A percentile compares a stretch with the other conserved stretches of the same genome.
Conservation (phyloP, 1,139 yeast species). For the Suhomyces yuchorum region DNA sequence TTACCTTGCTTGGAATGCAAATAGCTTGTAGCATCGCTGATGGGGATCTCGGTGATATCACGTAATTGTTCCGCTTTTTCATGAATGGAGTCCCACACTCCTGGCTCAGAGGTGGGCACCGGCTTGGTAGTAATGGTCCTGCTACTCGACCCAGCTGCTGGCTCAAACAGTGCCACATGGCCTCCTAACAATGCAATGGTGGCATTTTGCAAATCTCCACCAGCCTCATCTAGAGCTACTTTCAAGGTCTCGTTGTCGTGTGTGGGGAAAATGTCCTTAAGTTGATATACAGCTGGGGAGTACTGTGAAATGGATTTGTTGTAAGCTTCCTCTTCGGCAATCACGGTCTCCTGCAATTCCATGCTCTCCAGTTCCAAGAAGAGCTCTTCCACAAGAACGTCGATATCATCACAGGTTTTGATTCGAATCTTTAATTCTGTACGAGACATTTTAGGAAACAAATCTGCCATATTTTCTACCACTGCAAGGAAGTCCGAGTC, state of each 20-base stretch:
- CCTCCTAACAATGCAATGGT: slow-evolving; percentile 17
- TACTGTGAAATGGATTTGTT: slow-evolving; percentile 5
- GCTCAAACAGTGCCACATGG: slow-evolving; percentile 4
- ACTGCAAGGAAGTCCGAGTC: slow-evolving; percentile 19
- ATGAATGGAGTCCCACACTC: slow-evolving; percentile 14
- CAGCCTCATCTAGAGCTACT: slow-evolving; percentile 18
- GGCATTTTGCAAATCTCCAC: slow-evolving; percentile 22
- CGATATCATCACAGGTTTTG: slow-evolving; percentile 23
- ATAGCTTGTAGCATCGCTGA: slow-evolving; percentile 14
- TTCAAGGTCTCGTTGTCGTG: slow-evolving; percentile 19
- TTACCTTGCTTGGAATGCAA: slow-evolving; percentile 22
- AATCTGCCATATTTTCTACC: slow-evolving; percentile 29
- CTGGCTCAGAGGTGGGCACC: too few species aligned
- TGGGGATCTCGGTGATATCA: slow-evolving; percentile 11
- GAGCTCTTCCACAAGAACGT: slow-evolving; percentile 26
- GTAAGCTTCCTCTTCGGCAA: slow-evolving; percentile 8
- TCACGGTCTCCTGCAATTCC: slow-evolving; percentile 13
- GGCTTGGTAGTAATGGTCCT: too few species aligned
- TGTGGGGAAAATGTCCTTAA: slow-evolving; percentile 30
- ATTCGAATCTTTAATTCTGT: slow-evolving; percentile 29
- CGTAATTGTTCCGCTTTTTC: slow-evolving; percentile 13
- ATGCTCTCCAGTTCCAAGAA: slow-evolving; percentile 21
- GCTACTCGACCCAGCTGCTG: neutral
- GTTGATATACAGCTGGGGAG: slow-evolving; percentile 16
- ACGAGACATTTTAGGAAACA: slow-evolving; percentile 32